These are phyloP conservation scores for Glebionis coronaria DNA, from an alignment of 129 eudicot genomes.

Conservation along the genomic window DNA sequence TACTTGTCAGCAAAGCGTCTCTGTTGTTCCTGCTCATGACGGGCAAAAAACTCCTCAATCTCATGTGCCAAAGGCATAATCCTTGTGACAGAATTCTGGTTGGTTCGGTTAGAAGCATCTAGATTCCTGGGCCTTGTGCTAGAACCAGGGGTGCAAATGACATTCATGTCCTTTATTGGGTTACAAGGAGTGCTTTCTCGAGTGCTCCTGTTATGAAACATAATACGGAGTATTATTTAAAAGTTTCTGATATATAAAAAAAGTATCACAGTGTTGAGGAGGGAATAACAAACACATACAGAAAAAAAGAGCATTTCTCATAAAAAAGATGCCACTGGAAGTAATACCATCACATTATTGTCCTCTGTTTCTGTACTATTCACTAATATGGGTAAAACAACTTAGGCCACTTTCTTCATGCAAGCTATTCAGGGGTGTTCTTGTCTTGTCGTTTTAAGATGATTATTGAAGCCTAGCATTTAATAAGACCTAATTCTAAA, in stretches of 20 bases:
- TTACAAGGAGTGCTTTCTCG: slow-evolving; percentile 94
- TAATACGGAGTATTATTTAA: background rate
- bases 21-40: slow-evolving; percentile 63
- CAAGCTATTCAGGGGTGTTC: slow-evolving; percentile 13
- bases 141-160: slow-evolving; percentile 54
- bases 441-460: slow-evolving; percentile 5
- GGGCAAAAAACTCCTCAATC: slow-evolving; percentile 71
- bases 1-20: slow-evolving; percentile 77
- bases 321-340: slow-evolving; percentile 24
- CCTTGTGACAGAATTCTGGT: slow-evolving; percentile 29
- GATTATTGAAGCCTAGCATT: background rate
- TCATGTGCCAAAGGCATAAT: slow-evolving; percentile 63
- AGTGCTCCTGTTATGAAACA: slow-evolving; percentile 54
- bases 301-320: slow-evolving; percentile 13
- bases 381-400: slow-evolving; percentile 21
- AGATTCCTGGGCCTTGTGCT: slow-evolving; percentile 44
- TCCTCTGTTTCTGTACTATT: slow-evolving; percentile 22
- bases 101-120: slow-evolving; percentile 34
- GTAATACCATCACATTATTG: slow-evolving; percentile 18
- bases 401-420: slow-evolving; percentile 17
- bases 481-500: background rate
- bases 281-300: background rate
- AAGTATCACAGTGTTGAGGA: background rate
- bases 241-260: background rate
- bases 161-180: slow-evolving; percentile 47